phyloP scores from a whole-genome alignment of 2,329 filamentous ascomycete genomes.

The Verticillium zaregamsianum region DNA sequence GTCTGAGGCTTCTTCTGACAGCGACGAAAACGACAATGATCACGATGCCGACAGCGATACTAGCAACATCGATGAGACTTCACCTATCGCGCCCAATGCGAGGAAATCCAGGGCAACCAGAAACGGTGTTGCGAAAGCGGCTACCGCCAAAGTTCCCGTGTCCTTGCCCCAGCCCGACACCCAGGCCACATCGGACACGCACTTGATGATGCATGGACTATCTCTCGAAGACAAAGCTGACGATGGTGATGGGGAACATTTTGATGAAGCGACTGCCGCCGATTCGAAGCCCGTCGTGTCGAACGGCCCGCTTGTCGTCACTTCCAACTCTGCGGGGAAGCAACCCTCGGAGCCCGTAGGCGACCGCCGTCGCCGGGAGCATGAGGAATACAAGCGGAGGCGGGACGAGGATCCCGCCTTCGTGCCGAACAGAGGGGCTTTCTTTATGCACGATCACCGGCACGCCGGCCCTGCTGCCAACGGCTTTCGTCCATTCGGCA shows the following conservation, averaged over 20 bases:
- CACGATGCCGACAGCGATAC: conserved; percentile 58
- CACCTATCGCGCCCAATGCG: conserved; percentile 41
- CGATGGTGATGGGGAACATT: conserved; percentile 40
- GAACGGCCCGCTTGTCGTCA: conserved; percentile 49
- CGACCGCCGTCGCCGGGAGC: conserved; percentile 75
- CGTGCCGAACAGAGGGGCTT: conserved; percentile 88
- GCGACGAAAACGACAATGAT: conserved; percentile 59
- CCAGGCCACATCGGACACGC: conserved; percentile 45
- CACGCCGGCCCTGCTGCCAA: conserved; percentile 73
- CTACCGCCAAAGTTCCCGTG: conserved; percentile 7
- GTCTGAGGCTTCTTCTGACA: conserved; percentile 59
- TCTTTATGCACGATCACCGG: conserved; percentile 95
- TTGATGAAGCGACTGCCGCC: conserved; percentile 38
- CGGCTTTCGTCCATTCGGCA: conserved; percentile 68
- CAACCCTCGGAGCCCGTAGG: conserved; percentile 53
- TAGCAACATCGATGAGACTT: conserved; percentile 56
- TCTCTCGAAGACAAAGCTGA: conserved; percentile 38
- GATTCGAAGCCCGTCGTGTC: conserved; percentile 25
- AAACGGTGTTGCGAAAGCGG: conserved; percentile 35
- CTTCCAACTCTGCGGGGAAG: conserved; percentile 43
- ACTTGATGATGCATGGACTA: conserved; percentile 54
- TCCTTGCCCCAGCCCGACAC: conserved; percentile 22
- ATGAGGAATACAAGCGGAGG: conserved; percentile 86
- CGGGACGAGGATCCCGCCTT: conserved; percentile 87
- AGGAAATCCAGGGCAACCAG: conserved; percentile 29